Evolutionary conservation across 768 basidiomycete genomes (phyloP), one percentile per base, ranked within the genome.

Genomic region (Psilocybe cyanescens): DNA sequence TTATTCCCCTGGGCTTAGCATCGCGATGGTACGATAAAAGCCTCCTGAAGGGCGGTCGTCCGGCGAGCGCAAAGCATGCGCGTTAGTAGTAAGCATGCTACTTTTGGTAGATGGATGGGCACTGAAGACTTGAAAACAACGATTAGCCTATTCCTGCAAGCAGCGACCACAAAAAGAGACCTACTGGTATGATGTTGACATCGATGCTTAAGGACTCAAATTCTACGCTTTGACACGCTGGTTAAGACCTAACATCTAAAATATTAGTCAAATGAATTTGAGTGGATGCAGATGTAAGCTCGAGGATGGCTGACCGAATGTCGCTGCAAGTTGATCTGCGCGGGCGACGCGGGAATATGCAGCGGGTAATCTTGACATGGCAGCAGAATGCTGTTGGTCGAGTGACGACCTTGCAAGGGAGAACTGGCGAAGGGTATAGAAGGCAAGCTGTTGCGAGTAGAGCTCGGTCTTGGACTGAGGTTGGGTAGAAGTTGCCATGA

Each of bases 341-440:
- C 61, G 65, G 44, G 69, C 65, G 47, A 75, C 67, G 59, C 71
- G 64, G 8, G 70, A 68, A 50, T 79, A 71, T 2, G 68, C 69
- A 5, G 76, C 71, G 37, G 80, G 79, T 31, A 80, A 70, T 58
- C 78, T 79, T 9, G 76, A 73, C 12, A 78, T 71, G 6, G 76
- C 74, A 28, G 65, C 71, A 12, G 64, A 64, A 46, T 78, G 68
- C 59, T 71, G 69, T 41, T 68, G 63, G 65, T 73, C 73, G 29
- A 78, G 68, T 9, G 65, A 66, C n/a, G 70, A 65, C n/a, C 69
- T 71, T 31, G 82, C 82, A 3, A 72, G 70, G 33, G 75, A 67
- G 61, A 81, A 79, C 62, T 83, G 83, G 64, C 76, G 77, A 28
- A 80, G 70, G 29, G 83, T 85, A 66, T 84, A 82, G 5, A 74